Base-by-base conservation (phyloP, 1,284 basidiomycete genomes). In the Athelia sp. region DNA sequence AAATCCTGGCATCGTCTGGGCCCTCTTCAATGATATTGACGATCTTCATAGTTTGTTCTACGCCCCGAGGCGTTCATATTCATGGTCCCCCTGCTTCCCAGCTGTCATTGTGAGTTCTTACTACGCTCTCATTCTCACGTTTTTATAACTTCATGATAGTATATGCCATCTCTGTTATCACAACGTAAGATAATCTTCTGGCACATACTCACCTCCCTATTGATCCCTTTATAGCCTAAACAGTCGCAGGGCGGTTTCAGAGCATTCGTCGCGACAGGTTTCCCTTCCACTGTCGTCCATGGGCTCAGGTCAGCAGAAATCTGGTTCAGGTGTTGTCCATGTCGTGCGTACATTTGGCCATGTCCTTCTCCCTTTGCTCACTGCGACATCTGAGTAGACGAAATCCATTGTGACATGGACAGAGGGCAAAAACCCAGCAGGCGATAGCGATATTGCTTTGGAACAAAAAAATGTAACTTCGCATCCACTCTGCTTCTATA, bases 71-170 rank as follows among this genome's bases (percentile, higher is more conserved):
- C 31, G 35, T 47, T 47, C 34, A 47, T 47, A 11, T 47, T 47
- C 36, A 47, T 47, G 46, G n/a, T 47, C 10, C 46, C 46, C 23
- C 46, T 47, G 10, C 46, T 47, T 4, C 35, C 32, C n/a, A 47
- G 46, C 17, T 29, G 46, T 40, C 46, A 47, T 23, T 22, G 46
- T 47, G 29, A 3, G 46, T 43, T n/a, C n/a, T 11, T 34, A 11
- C 11, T n/a, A 34, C 32, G 11, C 11, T 34, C 32, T 34, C n/a
- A n/a, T 34, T n/a, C 11, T n/a, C 11, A n/a, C 32, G n/a, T 11
- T n/a, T 34, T n/a, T 11, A 11, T 34, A 11, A n/a, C 11, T 34
- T 11, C 32, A 11, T 11, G n/a, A 11, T n/a, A 34, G 32, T 34
- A 11, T 34, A 34, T n/a, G 32, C n/a, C 32, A 34, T 34, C n/a